Evolutionary conservation across 805 yeast genomes (phyloP), one percentile per base, ranked within the genome.

Genomic region (Myxozyma lipomycoides): DNA sequence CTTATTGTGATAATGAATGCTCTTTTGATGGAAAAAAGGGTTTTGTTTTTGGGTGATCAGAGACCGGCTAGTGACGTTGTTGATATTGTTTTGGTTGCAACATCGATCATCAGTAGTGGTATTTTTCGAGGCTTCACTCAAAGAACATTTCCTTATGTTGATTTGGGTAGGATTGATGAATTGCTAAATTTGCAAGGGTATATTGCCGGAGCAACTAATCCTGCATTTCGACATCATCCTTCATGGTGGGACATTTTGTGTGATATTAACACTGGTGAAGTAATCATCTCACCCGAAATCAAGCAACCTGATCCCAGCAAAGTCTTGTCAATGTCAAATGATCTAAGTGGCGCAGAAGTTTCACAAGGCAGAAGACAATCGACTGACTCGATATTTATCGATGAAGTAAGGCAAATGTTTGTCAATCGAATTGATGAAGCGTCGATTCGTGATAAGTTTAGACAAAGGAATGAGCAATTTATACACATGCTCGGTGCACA

Each of bases 161-260:
- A 79, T 56, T 74, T 79, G 18, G 74, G 79, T 22, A 77, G 78
- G 51, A 74, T 76, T 22, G 81, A 77, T 51, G 69, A 76, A 9
- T 66, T 79, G 51, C 71, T 72, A 44, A 66, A 70, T 44, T 73
- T 79, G 44, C 73, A 70, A 10, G 77, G 79, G 15, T 79, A 66
- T 60, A 66, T 79, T 52, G 84, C 83, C 1, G 84, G 84, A 15
- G 79, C 81, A 30, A 78, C 78, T 51, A 79, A 79, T 62, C 81
- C 83, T 4, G 78, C 81, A 39, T 79, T 79, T 66, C 76, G 76
- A 56, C 64, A 71, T 41, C 79, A 78, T 55, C 79, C 78, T 39
- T 70, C 67, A 43, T 69, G 80, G 62, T 79, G 82, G 80, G 84
- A 79, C 56, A 60, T 79, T 10, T 64, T 79, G 36, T 75, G 77